A percentile compares a stretch with the other conserved stretches of the same genome.
phyloP scores from a whole-genome alignment of 257 asterid genomes.

The Avicennia marina region DNA sequence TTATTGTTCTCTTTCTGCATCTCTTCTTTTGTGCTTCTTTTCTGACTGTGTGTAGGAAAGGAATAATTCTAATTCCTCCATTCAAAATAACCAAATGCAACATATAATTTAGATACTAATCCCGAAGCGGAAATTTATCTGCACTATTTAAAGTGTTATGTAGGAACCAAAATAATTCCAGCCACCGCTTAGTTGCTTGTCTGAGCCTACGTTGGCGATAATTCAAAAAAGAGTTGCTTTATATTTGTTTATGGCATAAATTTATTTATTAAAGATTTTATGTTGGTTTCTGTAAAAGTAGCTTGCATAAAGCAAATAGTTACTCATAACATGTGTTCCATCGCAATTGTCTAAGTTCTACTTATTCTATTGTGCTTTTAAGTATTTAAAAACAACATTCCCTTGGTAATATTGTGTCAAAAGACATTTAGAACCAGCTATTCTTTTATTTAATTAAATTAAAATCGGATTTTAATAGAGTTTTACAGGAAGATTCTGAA shows the following conservation, averaged over 20 bases:
- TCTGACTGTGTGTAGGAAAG: not conserved
- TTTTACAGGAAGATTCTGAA: too few relatives aligned
- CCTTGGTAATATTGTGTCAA: not conserved
- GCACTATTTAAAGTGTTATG: not conserved
- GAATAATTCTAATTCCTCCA: not conserved
- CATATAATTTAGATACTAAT: conserved; percentile 6
- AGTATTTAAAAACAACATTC: not conserved
- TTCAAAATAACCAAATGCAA: not conserved
- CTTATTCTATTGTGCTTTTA: not conserved
- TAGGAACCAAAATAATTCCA: not conserved
- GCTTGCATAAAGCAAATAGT: not conserved
- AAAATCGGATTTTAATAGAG: not conserved
- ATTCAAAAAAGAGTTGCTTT: not conserved
- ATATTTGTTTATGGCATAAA: not conserved
- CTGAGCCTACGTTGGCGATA: not conserved
- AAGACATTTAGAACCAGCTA: not conserved
- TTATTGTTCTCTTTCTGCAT: conserved; percentile 2
- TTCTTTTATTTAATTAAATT: too few relatives aligned
- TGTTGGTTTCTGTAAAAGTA: not conserved
- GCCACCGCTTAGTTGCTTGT: not conserved
- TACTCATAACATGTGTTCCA: not conserved
- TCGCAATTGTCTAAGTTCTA: not conserved
- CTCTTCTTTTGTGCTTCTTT: conserved; percentile 5
- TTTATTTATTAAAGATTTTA: not conserved
- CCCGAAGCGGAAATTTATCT: not conserved